These are phyloP conservation scores for Pythium scleroteichum DNA, from an alignment of 352 stramenopile genomes.

Conservation along the genomic window DNA sequence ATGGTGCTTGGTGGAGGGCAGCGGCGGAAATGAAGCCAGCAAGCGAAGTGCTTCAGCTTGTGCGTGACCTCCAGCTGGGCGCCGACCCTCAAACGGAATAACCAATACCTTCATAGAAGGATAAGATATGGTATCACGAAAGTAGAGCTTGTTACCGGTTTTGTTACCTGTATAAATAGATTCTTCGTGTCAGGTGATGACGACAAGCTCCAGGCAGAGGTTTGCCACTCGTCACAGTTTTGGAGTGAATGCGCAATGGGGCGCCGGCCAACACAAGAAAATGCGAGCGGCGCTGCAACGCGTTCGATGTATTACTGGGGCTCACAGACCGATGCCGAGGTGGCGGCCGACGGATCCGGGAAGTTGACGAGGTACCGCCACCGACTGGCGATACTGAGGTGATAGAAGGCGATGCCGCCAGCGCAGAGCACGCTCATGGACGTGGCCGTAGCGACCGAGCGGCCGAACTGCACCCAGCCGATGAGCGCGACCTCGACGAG, in stretches of 20 bases:
- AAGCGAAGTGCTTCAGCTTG: neutral
- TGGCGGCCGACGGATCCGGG: slow-evolving; percentile 22
- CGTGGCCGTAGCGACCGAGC: slow-evolving; percentile 38
- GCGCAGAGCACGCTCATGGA: slow-evolving; percentile 56
- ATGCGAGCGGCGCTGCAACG: slow-evolving; percentile 14
- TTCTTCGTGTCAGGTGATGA: slow-evolving; percentile 1
- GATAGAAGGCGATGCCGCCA: slow-evolving; percentile 58
- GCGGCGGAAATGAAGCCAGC: slow-evolving; percentile 18
- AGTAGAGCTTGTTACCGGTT: neutral
- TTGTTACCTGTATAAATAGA: neutral
- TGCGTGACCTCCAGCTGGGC: neutral
- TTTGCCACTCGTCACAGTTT: slow-evolving; percentile 2
- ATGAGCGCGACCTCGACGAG: slow-evolving; percentile 55
- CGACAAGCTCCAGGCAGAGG: neutral
- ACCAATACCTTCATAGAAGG: neutral
- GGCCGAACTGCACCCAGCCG: slow-evolving; percentile 63
- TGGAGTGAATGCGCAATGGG: slow-evolving; percentile 30
- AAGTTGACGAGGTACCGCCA: slow-evolving; percentile 79
- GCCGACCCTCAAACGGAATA: neutral
- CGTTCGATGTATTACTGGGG: slow-evolving; percentile 1
- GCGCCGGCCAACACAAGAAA: slow-evolving; percentile 24
- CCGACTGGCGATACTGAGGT: slow-evolving; percentile 62
- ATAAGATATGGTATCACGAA: neutral
- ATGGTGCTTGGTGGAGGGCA: neutral
- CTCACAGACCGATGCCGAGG: neutral